Percentiles rank a stretch among this genome's conserved stretches.
These are phyloP conservation scores for Stemphylium vesicarium DNA, from an alignment of 2,329 filamentous ascomycete genomes.

Conservation along the genomic window DNA sequence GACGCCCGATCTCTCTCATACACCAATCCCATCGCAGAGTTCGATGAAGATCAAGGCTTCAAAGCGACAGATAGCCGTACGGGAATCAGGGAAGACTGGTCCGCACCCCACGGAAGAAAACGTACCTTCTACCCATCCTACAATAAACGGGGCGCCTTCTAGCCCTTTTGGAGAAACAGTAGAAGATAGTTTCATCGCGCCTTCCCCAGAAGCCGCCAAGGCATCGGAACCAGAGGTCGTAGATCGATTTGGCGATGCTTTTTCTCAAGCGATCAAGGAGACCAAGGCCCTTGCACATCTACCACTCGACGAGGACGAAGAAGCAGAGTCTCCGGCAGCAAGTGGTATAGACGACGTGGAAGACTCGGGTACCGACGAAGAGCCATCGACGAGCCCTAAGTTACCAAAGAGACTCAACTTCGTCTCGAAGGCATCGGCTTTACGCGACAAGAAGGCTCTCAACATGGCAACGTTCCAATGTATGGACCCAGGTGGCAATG, in stretches of 20 bases:
- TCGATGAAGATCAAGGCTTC: conserved; percentile 61
- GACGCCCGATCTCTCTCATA: conserved; percentile 5
- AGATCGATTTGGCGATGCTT: conserved; percentile 56
- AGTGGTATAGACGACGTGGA: conserved; percentile 34
- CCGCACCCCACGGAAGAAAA: conserved; percentile 49
- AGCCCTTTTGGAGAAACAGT: conserved; percentile 28
- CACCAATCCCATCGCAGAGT: conserved; percentile 25
- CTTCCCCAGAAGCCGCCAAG: conserved; percentile 14
- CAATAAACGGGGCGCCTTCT: not conserved
- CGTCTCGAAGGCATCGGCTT: conserved; percentile 10
- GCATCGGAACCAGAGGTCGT: not conserved
- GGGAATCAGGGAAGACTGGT: conserved; percentile 42
- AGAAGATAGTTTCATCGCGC: conserved; percentile 38
- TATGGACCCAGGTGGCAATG: conserved; percentile 63
- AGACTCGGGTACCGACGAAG: conserved; percentile 30
- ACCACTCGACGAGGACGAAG: conserved; percentile 51
- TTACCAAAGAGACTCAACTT: conserved; percentile 10
- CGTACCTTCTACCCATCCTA: conserved; percentile 15
- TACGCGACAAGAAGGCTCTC: conserved; percentile 27
- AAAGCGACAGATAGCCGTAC: conserved; percentile 49
- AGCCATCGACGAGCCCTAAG: conserved; percentile 24
- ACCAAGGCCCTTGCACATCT: conserved; percentile 66
- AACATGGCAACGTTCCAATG: conserved; percentile 60
- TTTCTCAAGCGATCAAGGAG: conserved; percentile 70
- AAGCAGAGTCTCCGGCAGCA: conserved; percentile 28